Evolutionary conservation across 768 basidiomycete genomes (phyloP).

Genomic region (Russula olivacea): DNA sequence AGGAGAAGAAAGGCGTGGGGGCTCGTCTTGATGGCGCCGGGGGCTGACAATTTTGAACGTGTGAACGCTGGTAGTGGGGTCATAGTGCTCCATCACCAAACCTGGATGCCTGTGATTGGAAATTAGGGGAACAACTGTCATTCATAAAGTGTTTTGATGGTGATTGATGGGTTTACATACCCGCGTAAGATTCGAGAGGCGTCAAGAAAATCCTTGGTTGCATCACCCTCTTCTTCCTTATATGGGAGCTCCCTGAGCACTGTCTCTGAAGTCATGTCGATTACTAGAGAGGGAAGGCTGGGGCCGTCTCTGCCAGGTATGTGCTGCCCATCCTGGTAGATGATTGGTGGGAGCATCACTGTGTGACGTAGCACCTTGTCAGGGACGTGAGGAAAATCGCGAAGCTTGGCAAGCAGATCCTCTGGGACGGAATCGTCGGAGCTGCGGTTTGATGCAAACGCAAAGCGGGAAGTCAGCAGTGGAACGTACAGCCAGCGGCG

Average conservation of each 20-base stretch:
- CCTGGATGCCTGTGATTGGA: constrained; percentile 14
- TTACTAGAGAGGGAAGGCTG: background rate
- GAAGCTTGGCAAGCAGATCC: constrained; percentile 5
- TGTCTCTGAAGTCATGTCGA: background rate
- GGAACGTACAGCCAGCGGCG: background rate
- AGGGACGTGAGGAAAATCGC: constrained; percentile 12
- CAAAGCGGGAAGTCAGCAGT: background rate
- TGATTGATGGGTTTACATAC: background rate
- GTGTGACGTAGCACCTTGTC: background rate
- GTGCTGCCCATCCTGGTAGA: background rate
- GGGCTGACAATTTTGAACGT: constrained; percentile 20
- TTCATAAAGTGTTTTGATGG: background rate
- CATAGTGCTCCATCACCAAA: constrained; percentile 16
- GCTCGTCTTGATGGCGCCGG: background rate
- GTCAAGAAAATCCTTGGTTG: background rate
- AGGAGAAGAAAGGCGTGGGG: background rate
- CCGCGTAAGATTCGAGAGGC: constrained; percentile 7
- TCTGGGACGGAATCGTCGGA: constrained; percentile 12
- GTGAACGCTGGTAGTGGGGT: constrained; percentile 13
- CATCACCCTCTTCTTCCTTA: background rate
- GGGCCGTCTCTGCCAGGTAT: background rate
- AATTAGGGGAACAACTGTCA: background rate
- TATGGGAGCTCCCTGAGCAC: background rate
- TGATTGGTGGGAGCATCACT: background rate
- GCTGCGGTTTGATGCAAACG: background rate